These are phyloP conservation scores for Moesziomyces sp. DNA, from an alignment of 1,284 basidiomycete species.

Conservation along the genomic window DNA sequence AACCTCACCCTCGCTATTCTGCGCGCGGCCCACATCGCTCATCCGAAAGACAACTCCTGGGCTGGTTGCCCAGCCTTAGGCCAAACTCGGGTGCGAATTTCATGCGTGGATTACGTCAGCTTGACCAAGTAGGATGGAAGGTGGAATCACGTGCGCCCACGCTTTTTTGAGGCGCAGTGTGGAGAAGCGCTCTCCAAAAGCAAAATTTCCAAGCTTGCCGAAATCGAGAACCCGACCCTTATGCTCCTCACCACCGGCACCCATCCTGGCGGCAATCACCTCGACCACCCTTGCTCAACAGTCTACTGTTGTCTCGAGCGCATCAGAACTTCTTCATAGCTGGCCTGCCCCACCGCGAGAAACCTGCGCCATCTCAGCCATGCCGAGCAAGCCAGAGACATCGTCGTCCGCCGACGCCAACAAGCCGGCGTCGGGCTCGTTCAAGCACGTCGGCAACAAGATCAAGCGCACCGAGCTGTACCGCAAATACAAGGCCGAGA, in stretches of 20 bases:
- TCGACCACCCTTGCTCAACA: too few relatives aligned
- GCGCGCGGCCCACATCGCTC: slow-evolving; percentile 1
- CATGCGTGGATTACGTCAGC: slow-evolving; percentile 1
- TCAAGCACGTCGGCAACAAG: slow-evolving; percentile 68
- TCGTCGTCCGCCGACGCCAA: slow-evolving; percentile 15
- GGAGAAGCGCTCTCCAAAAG: slow-evolving; percentile 8
- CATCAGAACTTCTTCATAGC: too few relatives aligned
- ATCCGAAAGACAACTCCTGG: neutral
- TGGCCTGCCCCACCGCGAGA: too few relatives aligned
- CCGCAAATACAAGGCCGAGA: slow-evolving; percentile 79
- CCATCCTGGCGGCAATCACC: neutral
- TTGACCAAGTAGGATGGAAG: slow-evolving; percentile 23
- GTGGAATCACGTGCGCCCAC: slow-evolving; percentile 19
- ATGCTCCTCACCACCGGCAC: neutral
- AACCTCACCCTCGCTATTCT: neutral
- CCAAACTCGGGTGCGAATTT: slow-evolving; percentile 37
- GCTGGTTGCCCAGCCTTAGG: neutral
- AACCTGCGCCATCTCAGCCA: neutral
- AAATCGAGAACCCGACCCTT: slow-evolving; percentile 1
- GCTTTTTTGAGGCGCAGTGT: slow-evolving; percentile 9
- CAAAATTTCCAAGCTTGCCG: slow-evolving; percentile 15
- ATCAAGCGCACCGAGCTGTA: slow-evolving; percentile 66
- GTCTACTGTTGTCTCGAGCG: too few relatives aligned
- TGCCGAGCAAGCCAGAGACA: slow-evolving; percentile 18
- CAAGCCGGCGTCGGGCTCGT: slow-evolving; percentile 41